Base-by-base conservation (phyloP, 139 green algal genomes). In the Picochlorum sp. region DNA sequence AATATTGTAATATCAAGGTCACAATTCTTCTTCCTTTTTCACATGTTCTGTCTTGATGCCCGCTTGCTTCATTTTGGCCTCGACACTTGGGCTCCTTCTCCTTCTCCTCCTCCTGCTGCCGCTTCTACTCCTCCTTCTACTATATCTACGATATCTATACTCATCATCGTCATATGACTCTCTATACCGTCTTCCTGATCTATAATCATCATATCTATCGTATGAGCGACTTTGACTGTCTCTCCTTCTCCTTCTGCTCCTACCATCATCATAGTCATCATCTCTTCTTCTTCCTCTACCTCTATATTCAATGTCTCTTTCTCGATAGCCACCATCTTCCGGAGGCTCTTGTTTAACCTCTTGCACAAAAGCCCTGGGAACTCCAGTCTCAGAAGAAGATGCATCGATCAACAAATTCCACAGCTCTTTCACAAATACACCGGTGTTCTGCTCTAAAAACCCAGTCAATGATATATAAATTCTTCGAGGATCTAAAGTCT, bases 381-480 rank as follows among this genome's bases (percentile, higher is more conserved):
- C 86, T 59, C 87, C 84, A 30, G 62, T 86, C n/a, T 64, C 49
- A 28, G 76, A 89, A 34, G 75, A 46, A 58, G 72, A 72, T 30
- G 90, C 90, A 57, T 75, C 87, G 28, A 80, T 61, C 63, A 96
- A 78, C 74, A 95, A 76, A 11, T 57, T 51, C 89, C 87, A 95
- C 49, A 95, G 81, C 85, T 97, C 89, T 84, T 92, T 93, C 71
- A 89, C 87, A 67, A 97, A 97, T 2, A 92, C 63, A 37, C 59
- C 80, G 16, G 90, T 92, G 64, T 96, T 95, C 67, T 91, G 90
- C 71, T 95, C 89, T 49, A 97, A 73, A 68, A 96, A 97, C 3
- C 85, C 86, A 3, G 85, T 76, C 18, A 97, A 66, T 37, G 85
- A 84, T 32, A 94, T 83, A 54, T 95, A 85, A 66, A 96, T 71